A percentile compares a stretch with the other conserved stretches of the same genome.
phyloP scores from a whole-genome alignment of 148 eudicot species.

The Rhododendron mucronatum region DNA sequence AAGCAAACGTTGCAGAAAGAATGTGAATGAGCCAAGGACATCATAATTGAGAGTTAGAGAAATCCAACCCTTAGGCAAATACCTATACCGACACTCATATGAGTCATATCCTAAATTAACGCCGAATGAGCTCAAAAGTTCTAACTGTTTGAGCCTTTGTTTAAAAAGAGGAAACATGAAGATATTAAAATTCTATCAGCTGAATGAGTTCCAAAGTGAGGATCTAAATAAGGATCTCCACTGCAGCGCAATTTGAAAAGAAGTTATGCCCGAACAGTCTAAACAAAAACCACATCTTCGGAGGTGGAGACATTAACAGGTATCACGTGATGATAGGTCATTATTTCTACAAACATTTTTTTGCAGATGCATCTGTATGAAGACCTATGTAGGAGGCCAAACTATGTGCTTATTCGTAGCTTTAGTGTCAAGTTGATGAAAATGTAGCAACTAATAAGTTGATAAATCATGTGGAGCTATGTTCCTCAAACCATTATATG shows the following conservation, averaged over 20 bases:
- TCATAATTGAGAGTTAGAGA: background rate
- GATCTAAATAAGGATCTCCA: background rate
- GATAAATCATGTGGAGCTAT: background rate
- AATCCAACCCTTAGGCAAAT: background rate
- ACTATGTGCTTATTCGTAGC: background rate
- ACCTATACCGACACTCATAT: background rate
- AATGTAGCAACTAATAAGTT: background rate
- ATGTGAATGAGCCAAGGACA: background rate
- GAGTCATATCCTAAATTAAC: background rate
- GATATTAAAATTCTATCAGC: background rate
- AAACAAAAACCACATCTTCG: background rate
- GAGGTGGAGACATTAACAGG: background rate
- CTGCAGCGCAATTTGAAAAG: background rate
- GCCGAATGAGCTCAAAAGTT: background rate
- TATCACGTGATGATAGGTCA: background rate
- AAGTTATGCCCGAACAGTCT: background rate
- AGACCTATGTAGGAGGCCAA: background rate
- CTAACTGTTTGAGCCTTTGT: background rate
- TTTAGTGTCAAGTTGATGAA: background rate
- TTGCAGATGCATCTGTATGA: background rate
- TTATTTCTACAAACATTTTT: background rate
- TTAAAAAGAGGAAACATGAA: background rate
- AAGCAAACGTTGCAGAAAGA: background rate
- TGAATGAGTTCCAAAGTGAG: background rate
- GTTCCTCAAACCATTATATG: background rate